These are phyloP conservation scores for Kuraishia piskuri DNA, from an alignment of 805 yeast genomes.

Conservation along the genomic window DNA sequence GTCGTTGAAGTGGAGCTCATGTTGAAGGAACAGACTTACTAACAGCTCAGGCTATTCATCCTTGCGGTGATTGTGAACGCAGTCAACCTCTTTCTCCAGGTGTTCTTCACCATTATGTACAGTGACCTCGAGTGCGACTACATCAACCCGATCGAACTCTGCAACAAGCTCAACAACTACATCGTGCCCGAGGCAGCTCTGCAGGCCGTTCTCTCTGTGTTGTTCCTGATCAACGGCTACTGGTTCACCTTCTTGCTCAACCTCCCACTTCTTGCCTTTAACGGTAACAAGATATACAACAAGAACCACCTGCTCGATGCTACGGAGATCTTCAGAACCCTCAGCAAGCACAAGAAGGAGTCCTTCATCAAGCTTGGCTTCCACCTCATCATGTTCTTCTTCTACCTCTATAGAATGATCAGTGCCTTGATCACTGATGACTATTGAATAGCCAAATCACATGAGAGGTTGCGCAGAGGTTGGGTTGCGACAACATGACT, in stretches of 20 bases:
- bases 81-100: slow-evolving; percentile 82
- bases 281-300: slow-evolving; percentile 67
- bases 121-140: slow-evolving; percentile 94
- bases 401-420: slow-evolving; percentile 92
- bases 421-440: slow-evolving; percentile 80
- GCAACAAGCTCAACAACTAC: slow-evolving; percentile 84
- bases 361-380: slow-evolving; percentile 84
- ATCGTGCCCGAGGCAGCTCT: slow-evolving; percentile 84
- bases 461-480: no score
- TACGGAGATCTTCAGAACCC: slow-evolving; percentile 92
- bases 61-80: slow-evolving; percentile 80
- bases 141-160: slow-evolving; percentile 93
- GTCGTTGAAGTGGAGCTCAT: neutral
- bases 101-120: slow-evolving; percentile 90
- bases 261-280: slow-evolving; percentile 77
- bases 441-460: slow-evolving; percentile 8
- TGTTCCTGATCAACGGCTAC: slow-evolving; percentile 80
- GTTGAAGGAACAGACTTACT: neutral
- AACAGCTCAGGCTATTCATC: slow-evolving; percentile 43
- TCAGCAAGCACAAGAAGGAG: slow-evolving; percentile 88
- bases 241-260: slow-evolving; percentile 86
- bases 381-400: slow-evolving; percentile 88
- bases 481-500: no score
- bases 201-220: slow-evolving; percentile 61
- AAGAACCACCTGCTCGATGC: slow-evolving; percentile 89